Evolutionary conservation across 1,139 yeast genomes (phyloP), one percentile per base, ranked within the genome.

Genomic region (Kodamaea sp.): DNA sequence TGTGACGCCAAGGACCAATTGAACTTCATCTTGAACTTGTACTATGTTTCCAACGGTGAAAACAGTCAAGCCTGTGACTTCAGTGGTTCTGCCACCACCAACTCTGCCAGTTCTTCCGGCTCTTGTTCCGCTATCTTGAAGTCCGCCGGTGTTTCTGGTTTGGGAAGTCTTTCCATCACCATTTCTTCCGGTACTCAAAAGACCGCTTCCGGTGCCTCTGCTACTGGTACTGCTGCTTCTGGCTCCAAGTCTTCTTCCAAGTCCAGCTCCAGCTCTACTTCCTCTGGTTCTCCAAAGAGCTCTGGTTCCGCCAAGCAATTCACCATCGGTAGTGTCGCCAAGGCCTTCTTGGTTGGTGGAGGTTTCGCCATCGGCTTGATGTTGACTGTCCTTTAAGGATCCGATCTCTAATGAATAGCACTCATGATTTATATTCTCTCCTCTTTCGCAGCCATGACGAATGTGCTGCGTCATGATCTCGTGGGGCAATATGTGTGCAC

Each of bases 41-140:
- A 83, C 73, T 76, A 76, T 66, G 46, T 63, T 44, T 63, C 61
- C 24, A 67, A 79, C 37, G 73, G 68, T 48, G 59, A 61, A 39
- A 42, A 44, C 39, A 43, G 59, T 15, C 56, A 68, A 30, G 85
- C 85, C 32, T 84, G 94, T 73, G 75, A 72, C 57, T 84, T 83
- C 63, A 59, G 62, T 42, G 92, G 94, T 43, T 48, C 51, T 22
- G 52, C 52, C 24, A 22, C 46, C 28, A 31, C 48, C 39, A 44
- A 41, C 30, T 37, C 39, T 20, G 48, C 51, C 34, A 27, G 48
- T 31, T 41, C 50, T 21, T 51, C 57, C 15, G 46, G 53, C 14
- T 37, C 53, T 15, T 54, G 59, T 44, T 28, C 48, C 13, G 55
- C 54, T 28, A 25, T 41, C 35, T 36, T 53, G 39, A 49, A 48